These are phyloP conservation scores for Dipteronia sinensis DNA, from an alignment of 345 rosid species.

Conservation along the genomic window DNA sequence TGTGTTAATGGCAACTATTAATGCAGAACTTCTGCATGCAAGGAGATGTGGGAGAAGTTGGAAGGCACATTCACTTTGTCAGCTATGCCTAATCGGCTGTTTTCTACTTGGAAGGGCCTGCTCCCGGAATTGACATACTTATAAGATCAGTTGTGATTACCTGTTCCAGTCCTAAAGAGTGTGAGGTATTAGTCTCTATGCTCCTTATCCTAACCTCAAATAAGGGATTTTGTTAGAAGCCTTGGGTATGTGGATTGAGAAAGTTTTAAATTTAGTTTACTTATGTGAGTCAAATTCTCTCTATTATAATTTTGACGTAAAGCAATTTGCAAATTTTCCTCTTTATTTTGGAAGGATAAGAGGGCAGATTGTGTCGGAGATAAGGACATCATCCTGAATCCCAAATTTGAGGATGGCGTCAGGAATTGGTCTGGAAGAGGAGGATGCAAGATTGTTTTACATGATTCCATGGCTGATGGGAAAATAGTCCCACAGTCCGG, in stretches of 20 bases:
- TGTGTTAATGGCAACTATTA: background rate
- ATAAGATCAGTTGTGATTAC: conserved; percentile 65
- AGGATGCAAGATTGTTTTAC: conserved; percentile 75
- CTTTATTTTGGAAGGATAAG: conserved; percentile 26
- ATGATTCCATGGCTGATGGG: conserved; percentile 78
- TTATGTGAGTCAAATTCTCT: background rate
- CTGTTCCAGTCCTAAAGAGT: conserved; percentile 41
- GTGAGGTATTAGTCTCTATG: conserved; percentile 40
- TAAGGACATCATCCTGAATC: conserved; percentile 67
- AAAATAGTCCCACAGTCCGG: conserved; percentile 72
- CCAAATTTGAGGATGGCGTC: conserved; percentile 76
- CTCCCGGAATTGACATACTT: conserved; percentile 78
- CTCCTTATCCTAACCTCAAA: background rate
- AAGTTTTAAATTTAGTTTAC: background rate
- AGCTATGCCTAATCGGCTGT: conserved; percentile 62
- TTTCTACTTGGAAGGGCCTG: conserved; percentile 91
- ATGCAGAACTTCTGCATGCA: conserved; percentile 65
- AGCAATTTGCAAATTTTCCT: conserved; percentile 1
- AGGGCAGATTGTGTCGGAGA: conserved; percentile 33
- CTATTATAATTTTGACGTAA: background rate
- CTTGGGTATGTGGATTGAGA: background rate
- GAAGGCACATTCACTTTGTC: conserved; percentile 77
- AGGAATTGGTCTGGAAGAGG: conserved; percentile 95
- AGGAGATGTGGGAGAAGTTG: conserved; percentile 69
- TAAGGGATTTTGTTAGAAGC: too few species aligned